Conservation (phyloP, 2,329 filamentous ascomycete genomes). For the Atkinsonella texensis region DNA sequence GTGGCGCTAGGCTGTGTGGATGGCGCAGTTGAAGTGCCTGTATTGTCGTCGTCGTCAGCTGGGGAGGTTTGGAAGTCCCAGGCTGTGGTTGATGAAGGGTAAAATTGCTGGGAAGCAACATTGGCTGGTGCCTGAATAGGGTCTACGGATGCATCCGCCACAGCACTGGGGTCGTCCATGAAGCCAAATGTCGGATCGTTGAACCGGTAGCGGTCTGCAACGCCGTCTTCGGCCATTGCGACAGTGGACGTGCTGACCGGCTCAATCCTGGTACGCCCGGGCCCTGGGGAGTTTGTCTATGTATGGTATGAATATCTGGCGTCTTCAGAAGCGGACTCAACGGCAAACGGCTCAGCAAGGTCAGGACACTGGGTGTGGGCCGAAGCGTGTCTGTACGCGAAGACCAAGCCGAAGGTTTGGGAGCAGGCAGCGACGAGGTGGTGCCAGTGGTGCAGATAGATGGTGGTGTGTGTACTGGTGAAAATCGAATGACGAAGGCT, state of each 20-base stretch:
- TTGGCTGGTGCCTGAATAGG: constrained; percentile 18
- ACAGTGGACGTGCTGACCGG: constrained; percentile 7
- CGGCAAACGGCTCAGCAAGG: constrained; percentile 1
- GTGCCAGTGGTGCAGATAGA: constrained; percentile 2
- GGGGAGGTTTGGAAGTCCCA: constrained; percentile 39
- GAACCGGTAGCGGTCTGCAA: constrained; percentile 29
- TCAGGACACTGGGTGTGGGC: not conserved
- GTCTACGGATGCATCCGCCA: constrained; percentile 19
- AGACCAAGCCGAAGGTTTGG: constrained; percentile 1
- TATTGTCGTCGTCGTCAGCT: constrained; percentile 34
- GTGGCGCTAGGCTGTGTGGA: constrained; percentile 21
- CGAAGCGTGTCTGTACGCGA: not conserved
- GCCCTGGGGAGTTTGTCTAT: not conserved
- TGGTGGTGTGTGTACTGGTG: not conserved
- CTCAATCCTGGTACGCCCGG: not conserved
- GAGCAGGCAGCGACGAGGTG: not conserved
- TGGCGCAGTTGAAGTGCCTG: constrained; percentile 21
- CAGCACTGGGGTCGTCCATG: constrained; percentile 21
- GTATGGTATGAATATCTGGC: not conserved
- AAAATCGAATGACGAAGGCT: constrained; percentile 7
- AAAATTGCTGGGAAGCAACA: constrained; percentile 23
- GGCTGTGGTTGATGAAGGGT: constrained; percentile 17
- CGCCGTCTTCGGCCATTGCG: constrained; percentile 29
- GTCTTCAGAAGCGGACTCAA: not conserved
- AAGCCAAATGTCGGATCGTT: constrained; percentile 29